Evolutionary conservation across 352 stramenopile species (phyloP).

Genomic region (Thalassiosira ordinaria): DNA sequence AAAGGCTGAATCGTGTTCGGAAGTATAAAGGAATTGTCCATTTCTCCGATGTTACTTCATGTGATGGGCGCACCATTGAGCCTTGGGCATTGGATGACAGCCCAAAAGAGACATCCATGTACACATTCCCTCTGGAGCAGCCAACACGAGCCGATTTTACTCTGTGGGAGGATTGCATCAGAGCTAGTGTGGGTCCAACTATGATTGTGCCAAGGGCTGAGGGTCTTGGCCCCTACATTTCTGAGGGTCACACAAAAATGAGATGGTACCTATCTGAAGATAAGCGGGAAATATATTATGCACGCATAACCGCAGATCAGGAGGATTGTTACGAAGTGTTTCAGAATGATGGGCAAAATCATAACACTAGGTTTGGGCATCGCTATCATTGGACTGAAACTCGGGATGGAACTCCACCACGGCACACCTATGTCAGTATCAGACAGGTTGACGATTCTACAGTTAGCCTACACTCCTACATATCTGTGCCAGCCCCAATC

Average conservation of each 20-base stretch:
- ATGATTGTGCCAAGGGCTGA: neutral
- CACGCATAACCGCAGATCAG: neutral
- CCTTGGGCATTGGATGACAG: neutral
- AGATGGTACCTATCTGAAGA: neutral
- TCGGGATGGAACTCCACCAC: neutral
- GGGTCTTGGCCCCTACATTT: neutral
- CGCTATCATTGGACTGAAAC: neutral
- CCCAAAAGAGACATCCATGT: neutral
- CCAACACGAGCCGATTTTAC: constrained; percentile 10
- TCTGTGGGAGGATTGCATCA: neutral
- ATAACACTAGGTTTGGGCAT: neutral
- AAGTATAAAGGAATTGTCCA: constrained; percentile 11
- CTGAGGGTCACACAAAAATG: neutral
- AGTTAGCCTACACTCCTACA: neutral
- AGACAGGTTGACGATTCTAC: neutral
- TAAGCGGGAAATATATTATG: neutral
- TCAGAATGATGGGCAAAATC: neutral
- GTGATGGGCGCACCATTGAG: constrained; percentile 4
- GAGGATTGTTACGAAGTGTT: neutral
- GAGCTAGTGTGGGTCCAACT: neutral
- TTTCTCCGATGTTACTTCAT: neutral
- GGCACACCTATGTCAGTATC: neutral
- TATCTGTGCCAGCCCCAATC: neutral
- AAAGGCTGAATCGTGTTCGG: constrained; percentile 4
- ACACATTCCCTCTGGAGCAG: neutral